These are phyloP conservation scores for Chalaropsis ovoidea DNA, from an alignment of 2,329 filamentous ascomycete genomes.

Conservation along the genomic window DNA sequence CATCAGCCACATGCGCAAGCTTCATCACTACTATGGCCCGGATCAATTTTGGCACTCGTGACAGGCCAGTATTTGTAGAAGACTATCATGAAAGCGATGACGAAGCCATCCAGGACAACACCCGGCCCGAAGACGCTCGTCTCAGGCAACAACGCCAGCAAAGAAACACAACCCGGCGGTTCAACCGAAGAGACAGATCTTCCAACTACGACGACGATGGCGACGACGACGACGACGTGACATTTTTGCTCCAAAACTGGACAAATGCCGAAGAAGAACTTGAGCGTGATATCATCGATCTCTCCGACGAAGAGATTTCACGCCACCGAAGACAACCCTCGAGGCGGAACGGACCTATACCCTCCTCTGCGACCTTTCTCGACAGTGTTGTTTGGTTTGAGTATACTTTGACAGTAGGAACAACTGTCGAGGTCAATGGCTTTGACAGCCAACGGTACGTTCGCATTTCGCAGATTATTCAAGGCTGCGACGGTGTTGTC, in stretches of 20 bases:
- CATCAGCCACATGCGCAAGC: not conserved
- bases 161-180: not conserved
- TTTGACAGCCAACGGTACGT: slow-evolving; percentile 24
- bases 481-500: slow-evolving; percentile 25
- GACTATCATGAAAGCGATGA: slow-evolving; percentile 7
- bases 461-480: slow-evolving; percentile 35
- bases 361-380: not conserved
- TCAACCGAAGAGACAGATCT: not conserved
- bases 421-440: slow-evolving; percentile 21
- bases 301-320: slow-evolving; percentile 30
- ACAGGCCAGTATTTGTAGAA: slow-evolving; percentile 9
- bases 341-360: slow-evolving; percentile 15
- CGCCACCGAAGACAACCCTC: not conserved
- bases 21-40: slow-evolving; percentile 14
- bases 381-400: not conserved
- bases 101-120: not conserved
- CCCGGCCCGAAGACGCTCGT: not conserved
- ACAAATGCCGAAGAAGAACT: slow-evolving; percentile 21
- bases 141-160: not conserved
- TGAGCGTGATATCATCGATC: slow-evolving; percentile 32
- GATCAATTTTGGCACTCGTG: slow-evolving; percentile 19
- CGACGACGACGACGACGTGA: slow-evolving; percentile 16
- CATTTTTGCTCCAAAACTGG: slow-evolving; percentile 18
- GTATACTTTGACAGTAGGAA: slow-evolving; percentile 5
- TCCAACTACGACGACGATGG: not conserved